Evolutionary conservation across 2,329 filamentous ascomycete genomes (phyloP).

Genomic region (Penicillium glabrum): DNA sequence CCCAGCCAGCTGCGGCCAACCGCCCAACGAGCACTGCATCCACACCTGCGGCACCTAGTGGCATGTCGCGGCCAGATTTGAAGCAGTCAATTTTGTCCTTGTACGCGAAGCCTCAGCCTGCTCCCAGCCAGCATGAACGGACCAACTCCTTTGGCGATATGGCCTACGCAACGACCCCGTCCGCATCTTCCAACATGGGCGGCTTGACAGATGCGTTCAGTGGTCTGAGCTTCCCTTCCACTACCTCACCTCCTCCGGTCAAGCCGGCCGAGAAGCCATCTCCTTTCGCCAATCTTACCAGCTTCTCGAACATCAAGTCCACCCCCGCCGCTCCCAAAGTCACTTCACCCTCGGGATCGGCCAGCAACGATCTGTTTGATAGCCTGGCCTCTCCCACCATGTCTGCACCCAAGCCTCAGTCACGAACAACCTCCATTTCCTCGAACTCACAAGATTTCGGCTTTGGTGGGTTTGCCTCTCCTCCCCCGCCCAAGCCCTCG

Average conservation of each 20-base stretch:
- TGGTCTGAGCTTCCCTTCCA: conserved; percentile 61
- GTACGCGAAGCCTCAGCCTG: conserved; percentile 78
- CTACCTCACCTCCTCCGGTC: conserved; percentile 39
- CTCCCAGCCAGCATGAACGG: conserved; percentile 55
- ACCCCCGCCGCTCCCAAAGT: conserved; percentile 48
- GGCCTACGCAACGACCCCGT: conserved; percentile 52
- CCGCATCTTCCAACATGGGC: conserved; percentile 47
- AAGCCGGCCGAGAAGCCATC: conserved; percentile 54
- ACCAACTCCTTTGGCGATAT: conserved; percentile 68
- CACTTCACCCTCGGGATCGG: conserved; percentile 50
- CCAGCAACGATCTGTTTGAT: conserved; percentile 82
- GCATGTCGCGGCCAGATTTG: conserved; percentile 81
- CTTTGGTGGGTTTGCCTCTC: conserved; percentile 61
- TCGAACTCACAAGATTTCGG: conserved; percentile 64
- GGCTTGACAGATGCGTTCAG: conserved; percentile 81
- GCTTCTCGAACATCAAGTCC: conserved; percentile 50
- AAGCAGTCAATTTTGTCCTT: conserved; percentile 97
- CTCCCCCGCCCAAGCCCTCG: conserved; percentile 39
- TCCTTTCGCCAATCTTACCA: conserved; percentile 64
- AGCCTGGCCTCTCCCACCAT: conserved; percentile 62
- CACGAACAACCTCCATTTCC: conserved; percentile 51
- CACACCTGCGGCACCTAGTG: conserved; percentile 54
- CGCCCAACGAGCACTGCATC: conserved; percentile 80
- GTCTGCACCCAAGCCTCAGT: conserved; percentile 43
- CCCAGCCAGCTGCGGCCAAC: conserved; percentile 65